These are phyloP conservation scores for Xerocomus cyaneibrunnescens DNA, from an alignment of 1,284 basidiomycete genomes.

Conservation along the genomic window DNA sequence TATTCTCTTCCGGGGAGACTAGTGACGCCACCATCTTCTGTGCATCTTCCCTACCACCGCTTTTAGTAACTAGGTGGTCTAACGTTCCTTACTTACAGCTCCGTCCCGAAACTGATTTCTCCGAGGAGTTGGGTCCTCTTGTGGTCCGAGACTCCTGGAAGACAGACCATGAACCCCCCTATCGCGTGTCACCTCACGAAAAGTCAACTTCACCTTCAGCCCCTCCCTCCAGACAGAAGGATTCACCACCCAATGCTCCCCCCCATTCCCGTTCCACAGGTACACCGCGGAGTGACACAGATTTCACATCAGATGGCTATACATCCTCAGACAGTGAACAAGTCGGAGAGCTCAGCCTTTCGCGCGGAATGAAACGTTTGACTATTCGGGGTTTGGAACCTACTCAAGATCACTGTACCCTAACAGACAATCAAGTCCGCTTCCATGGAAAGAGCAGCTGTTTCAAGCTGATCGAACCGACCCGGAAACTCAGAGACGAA, in stretches of 20 bases:
- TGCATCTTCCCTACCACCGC: not conserved
- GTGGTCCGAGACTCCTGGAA: slow-evolving; percentile 76
- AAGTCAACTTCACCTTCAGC: slow-evolving; percentile 24
- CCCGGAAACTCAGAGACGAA: slow-evolving; percentile 52
- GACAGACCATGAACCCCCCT: slow-evolving; percentile 29
- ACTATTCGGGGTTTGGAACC: slow-evolving; percentile 41
- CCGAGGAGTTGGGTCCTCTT: slow-evolving; percentile 64
- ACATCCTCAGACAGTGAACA: slow-evolving; percentile 43
- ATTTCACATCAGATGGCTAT: slow-evolving; percentile 35
- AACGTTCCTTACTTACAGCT: slow-evolving; percentile 46
- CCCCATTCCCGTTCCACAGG: slow-evolving; percentile 16
- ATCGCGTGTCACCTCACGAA: slow-evolving; percentile 18
- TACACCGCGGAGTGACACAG: slow-evolving; percentile 31
- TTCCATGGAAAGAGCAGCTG: slow-evolving; percentile 65
- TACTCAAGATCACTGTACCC: slow-evolving; percentile 19
- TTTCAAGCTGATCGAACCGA: slow-evolving; percentile 52
- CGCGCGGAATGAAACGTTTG: slow-evolving; percentile 41
- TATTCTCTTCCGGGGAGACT: not conserved
- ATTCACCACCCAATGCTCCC: slow-evolving; percentile 12
- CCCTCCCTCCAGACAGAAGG: slow-evolving; percentile 16
- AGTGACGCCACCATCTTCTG: not conserved
- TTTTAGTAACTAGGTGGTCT: slow-evolving; percentile 7
- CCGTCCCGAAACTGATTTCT: slow-evolving; percentile 66
- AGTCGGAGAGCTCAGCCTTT: slow-evolving; percentile 39
- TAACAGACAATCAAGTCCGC: slow-evolving; percentile 42